phyloP scores from a whole-genome alignment of 2,329 filamentous ascomycete species.

The Didymella exigua region DNA sequence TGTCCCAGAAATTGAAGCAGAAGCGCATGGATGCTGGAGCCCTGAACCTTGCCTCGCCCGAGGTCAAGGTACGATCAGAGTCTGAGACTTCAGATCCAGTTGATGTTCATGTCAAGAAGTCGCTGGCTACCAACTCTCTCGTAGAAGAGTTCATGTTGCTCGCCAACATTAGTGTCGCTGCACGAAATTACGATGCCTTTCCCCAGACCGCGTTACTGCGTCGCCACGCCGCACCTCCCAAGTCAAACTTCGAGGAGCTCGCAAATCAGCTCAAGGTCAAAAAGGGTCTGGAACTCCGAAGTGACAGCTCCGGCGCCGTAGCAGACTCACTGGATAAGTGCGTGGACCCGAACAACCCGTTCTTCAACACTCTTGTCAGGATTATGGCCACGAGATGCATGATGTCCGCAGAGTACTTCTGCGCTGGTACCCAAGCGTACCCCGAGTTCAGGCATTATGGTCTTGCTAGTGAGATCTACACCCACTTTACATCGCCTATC shows the following conservation, averaged over 20 bases:
- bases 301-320: conserved; percentile 88
- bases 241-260: conserved; percentile 95
- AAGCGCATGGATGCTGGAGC: conserved; percentile 95
- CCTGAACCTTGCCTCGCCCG: conserved; percentile 93
- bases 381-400: conserved; percentile 98
- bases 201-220: conserved; percentile 94
- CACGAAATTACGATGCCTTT: conserved; percentile 87
- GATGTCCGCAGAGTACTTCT: conserved; percentile 99
- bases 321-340: conserved; percentile 90
- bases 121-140: conserved; percentile 93
- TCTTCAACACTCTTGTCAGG: conserved; percentile 97
- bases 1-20: conserved; percentile 91
- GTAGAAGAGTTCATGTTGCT: conserved; percentile 99
- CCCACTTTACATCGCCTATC: conserved; percentile 97
- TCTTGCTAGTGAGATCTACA: conserved; percentile 95
- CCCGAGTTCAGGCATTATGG: conserved; percentile 97
- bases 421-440: conserved; percentile 88
- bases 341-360: conserved; percentile 78
- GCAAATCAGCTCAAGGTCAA: conserved; percentile 89
- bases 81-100: conserved; percentile 95
- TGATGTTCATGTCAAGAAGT: conserved; percentile 93
- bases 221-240: conserved; percentile 88
- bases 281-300: conserved; percentile 76
- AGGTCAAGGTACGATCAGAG: conserved; percentile 94
- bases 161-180: conserved; percentile 92